Evolutionary conservation across 2,329 filamentous ascomycete genomes (phyloP), one percentile per base, ranked within the genome.

Genomic region (Aspergillus piperis): DNA sequence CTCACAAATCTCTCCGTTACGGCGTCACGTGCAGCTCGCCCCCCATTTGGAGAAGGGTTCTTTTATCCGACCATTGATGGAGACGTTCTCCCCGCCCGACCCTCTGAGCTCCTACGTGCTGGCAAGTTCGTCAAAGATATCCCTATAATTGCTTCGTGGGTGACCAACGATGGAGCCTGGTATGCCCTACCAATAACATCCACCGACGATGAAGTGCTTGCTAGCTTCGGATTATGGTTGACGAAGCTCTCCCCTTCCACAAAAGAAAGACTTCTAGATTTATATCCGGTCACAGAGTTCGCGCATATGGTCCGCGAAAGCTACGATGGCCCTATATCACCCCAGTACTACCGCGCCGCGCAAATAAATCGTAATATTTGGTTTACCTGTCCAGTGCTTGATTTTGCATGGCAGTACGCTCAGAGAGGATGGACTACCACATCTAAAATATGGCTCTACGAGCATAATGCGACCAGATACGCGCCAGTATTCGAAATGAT

Each of bases 311-410:
- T 59, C 8, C 54, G 49, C 27, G 27, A 30, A 11, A 30, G 27
- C 3, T 30, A 30, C 15, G 53, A 63, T 3, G 62, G 61, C 3
- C 51, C 10, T 51, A 69, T 70, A 6, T 69, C 72, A 4, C 57
- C 70, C 15, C 69, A 76, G 51, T 74, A 72, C 60, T 74, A 73
- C 54, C 71, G 71, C 32, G 71, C 73, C n/a, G 71, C 73, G 10
- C 72, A 73, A 36, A 64, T 75, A 41, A 72, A 63, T 54, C 67
- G 69, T 2, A 70, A 75, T 50, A 60, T 75, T 25, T 74, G 68
- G 70, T 73, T 76, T 38, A 70, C 70, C 2, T 75, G 71, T 25
- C 70, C 71, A 0, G 65, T 71, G 6, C 54, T 73, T 8, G 70
- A 73, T 54, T 72, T 74, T 58, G 63, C 71, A 5, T 74, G 70